Evolutionary conservation across 495 filamentous ascomycete genomes (phyloP).

Genomic region (Daldinia caldariorum): DNA sequence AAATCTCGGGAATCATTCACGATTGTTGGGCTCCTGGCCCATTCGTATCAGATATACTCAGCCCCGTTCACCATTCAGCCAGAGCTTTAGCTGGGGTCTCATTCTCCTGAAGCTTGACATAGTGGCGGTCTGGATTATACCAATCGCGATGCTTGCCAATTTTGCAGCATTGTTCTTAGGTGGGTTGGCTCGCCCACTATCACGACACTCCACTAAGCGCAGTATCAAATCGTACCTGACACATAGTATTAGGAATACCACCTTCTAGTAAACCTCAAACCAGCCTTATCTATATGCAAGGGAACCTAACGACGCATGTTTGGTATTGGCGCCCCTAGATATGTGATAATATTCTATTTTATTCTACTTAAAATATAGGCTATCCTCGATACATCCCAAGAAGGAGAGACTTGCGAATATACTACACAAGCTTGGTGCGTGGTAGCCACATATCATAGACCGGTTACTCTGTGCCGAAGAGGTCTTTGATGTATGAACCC

Average conservation of each 20-base stretch:
- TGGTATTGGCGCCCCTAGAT: not conserved
- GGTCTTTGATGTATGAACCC: too few relatives aligned
- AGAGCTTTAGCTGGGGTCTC: constrained; percentile 1
- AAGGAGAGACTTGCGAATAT: not conserved
- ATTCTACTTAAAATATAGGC: too few relatives aligned
- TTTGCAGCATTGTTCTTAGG: not conserved
- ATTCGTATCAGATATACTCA: not conserved
- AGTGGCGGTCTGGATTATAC: not conserved
- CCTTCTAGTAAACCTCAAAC: not conserved
- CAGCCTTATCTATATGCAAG: not conserved
- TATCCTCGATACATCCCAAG: not conserved
- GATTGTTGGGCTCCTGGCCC: not conserved
- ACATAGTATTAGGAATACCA: not conserved
- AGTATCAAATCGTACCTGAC: not conserved
- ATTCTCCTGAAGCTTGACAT: not conserved
- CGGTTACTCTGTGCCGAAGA: not conserved
- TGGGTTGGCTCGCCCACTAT: not conserved
- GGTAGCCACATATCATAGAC: not conserved
- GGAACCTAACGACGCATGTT: not conserved
- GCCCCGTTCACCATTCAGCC: not conserved
- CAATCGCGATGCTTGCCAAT: not conserved
- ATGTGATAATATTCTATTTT: not conserved
- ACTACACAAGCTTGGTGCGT: not conserved
- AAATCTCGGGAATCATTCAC: constrained; percentile 10
- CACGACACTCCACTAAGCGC: not conserved